phyloP scores from a whole-genome alignment of 192 early-diverging fungal species.

The Irineochytrium annulatum region DNA sequence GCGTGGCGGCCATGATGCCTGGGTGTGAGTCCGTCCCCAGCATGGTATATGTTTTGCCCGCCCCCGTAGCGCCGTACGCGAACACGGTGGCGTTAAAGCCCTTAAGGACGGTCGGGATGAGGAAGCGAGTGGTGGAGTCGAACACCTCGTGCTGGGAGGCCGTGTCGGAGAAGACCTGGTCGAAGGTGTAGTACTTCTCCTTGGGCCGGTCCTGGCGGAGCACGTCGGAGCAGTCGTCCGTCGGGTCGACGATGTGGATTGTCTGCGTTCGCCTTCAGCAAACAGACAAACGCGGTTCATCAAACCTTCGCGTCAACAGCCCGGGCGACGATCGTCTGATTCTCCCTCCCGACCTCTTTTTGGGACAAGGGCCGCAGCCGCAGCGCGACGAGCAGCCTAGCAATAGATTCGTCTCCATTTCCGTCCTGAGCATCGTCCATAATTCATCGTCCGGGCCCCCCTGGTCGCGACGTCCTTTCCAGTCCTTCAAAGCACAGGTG shows the following conservation, averaged over 20 bases:
- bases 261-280: slow-evolving; percentile 30
- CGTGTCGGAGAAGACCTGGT: slow-evolving; percentile 70
- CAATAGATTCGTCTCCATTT: too few species aligned
- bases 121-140: slow-evolving; percentile 62
- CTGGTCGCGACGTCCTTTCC: too few species aligned
- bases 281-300: background rate
- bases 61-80: slow-evolving; percentile 77
- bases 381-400: too few species aligned
- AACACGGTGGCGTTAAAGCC: slow-evolving; percentile 91
- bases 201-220: slow-evolving; percentile 58
- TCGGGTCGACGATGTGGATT: slow-evolving; percentile 73
- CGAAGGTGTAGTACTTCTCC: slow-evolving; percentile 73
- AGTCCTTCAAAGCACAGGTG: too few species aligned
- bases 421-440: too few species aligned
- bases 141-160: slow-evolving; percentile 66
- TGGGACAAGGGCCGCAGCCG: slow-evolving; percentile 13
- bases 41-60: slow-evolving; percentile 87
- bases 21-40: slow-evolving; percentile 59
- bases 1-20: slow-evolving; percentile 66
- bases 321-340: slow-evolving; percentile 1
- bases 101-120: slow-evolving; percentile 65
- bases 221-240: slow-evolving; percentile 49
- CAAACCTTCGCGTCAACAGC: slow-evolving; percentile 9
- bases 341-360: slow-evolving; percentile 18
- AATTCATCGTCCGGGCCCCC: too few species aligned